These are phyloP conservation scores for Coemansia sp. DNA, from an alignment of 192 early-diverging fungal genomes.

Conservation along the genomic window DNA sequence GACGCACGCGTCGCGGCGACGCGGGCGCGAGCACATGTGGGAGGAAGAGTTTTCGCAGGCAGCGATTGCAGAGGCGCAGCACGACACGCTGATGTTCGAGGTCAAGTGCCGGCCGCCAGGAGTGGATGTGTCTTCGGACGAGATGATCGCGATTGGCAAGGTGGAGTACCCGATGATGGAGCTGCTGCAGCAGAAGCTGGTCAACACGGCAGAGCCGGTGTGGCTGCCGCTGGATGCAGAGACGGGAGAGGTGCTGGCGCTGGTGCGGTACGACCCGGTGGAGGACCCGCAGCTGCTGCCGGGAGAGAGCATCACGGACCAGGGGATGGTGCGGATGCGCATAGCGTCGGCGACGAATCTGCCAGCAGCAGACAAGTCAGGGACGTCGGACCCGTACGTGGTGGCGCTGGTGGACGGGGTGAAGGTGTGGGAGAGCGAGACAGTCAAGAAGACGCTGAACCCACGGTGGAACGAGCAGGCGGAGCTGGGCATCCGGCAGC, in stretches of 20 bases:
- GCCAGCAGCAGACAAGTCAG: conserved; percentile 68
- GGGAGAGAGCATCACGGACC: conserved; percentile 56
- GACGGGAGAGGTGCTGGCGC: conserved; percentile 50
- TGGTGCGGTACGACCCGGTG: conserved; percentile 51
- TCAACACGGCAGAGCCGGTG: conserved; percentile 49
- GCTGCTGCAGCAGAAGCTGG: conserved; percentile 40
- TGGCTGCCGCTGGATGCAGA: conserved; percentile 55
- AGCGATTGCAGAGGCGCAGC: conserved; percentile 35
- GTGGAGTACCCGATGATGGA: conserved; percentile 48
- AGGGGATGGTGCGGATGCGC: conserved; percentile 64
- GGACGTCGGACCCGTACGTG: conserved; percentile 71
- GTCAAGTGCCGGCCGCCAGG: conserved; percentile 42
- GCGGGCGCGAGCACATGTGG: conserved; percentile 53
- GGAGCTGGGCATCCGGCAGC: conserved; percentile 57
- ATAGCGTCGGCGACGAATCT: conserved; percentile 59
- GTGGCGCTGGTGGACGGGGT: conserved; percentile 64
- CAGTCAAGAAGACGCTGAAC: conserved; percentile 69
- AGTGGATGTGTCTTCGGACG: conserved; percentile 29
- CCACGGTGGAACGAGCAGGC: conserved; percentile 70
- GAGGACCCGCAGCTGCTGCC: conserved; percentile 45
- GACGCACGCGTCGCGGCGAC: conserved; percentile 47
- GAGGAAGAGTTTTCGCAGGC: conserved; percentile 49
- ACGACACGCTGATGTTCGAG: conserved; percentile 42
- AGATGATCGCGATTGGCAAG: conserved; percentile 54
- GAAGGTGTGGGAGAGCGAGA: conserved; percentile 67